Base-by-base conservation (phyloP, 768 basidiomycete species). In the Phaeotremella fagi region DNA sequence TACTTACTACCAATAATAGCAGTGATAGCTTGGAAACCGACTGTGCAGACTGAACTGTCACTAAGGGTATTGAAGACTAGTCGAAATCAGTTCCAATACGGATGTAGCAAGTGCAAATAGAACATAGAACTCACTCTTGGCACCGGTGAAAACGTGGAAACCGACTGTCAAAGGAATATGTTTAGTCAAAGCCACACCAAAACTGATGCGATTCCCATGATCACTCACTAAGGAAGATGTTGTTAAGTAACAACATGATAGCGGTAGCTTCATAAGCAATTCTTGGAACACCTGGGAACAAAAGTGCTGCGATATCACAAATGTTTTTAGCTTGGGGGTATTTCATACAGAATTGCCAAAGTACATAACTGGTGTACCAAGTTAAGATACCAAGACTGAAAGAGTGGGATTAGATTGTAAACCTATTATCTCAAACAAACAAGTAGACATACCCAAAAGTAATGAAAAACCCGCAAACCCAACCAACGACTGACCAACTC, bases 191-290 rank as follows among this genome's bases (percentile, higher is more conserved):
- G n/a, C n/a, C n/a, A n/a, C n/a, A n/a, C n/a, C n/a, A n/a, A n/a
- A n/a, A n/a, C n/a, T n/a, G n/a, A n/a, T n/a, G n/a, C n/a, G n/a
- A n/a, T n/a, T n/a, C n/a, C n/a, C 24, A 31, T 16, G 25, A 38
- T 55, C 27, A 54, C 58, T 61, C 46, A 67, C 49, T 63, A 4
- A 63, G 38, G 71, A 81, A 80, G 16, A 79, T 79, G 63, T 81
- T 82, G 70, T 82, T 82, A 38, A 80, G 66, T 43, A 82, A 69
- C 63, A 82, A 79, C 72, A 82, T 79, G 26, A 80, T 68, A 2
- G 77, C 78, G 1, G 81, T 81, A 27, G 77, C 57, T 46, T 81
- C 79, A 67, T 80, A 81, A 2, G 79, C 81, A 41, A 76, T 52
- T 36, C 78, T 57, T 0, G 80, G 79, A 28, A 80, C 77, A 11